Conservation (phyloP, 2,329 filamentous ascomycete species). For the Fusarium phyllophilum region DNA sequence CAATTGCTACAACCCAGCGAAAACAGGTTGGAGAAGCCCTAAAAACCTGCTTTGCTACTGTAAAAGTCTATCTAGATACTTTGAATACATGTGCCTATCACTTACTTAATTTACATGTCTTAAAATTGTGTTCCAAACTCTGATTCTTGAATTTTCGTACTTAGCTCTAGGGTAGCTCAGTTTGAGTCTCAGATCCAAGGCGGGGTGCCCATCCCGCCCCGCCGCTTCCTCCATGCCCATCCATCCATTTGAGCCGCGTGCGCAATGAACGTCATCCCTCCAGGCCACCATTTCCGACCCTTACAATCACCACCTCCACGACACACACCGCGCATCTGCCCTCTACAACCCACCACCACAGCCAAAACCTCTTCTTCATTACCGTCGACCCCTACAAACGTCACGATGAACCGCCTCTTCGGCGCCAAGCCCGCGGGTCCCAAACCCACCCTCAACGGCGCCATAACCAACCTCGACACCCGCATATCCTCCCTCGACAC, state of each 20-base stretch:
- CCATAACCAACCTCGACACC: conserved; percentile 86
- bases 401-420: conserved; percentile 92
- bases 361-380: neutral
- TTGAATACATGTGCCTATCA: fast-evolving
- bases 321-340: neutral
- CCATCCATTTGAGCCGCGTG: conserved; percentile 27
- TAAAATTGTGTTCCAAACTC: fast-evolving
- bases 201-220: conserved; percentile 17
- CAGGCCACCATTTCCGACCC: conserved; percentile 33
- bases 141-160: neutral
- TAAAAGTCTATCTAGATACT: fast-evolving
- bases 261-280: conserved; percentile 41
- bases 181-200: conserved; percentile 3
- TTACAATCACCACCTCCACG: neutral
- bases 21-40: fast-evolving
- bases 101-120: fast-evolving
- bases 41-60: fast-evolving
- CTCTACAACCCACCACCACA: neutral
- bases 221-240: neutral
- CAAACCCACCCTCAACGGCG: conserved; percentile 86
- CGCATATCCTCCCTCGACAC: conserved; percentile 90
- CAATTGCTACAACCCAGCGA: neutral
- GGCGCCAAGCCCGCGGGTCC: conserved; percentile 86
- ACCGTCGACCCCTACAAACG: fast-evolving
- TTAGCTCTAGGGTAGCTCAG: neutral